Percentiles rank a stretch among this genome's conserved stretches.
phyloP scores from a whole-genome alignment of 768 basidiomycete genomes.

The Scleroderma citrinum region DNA sequence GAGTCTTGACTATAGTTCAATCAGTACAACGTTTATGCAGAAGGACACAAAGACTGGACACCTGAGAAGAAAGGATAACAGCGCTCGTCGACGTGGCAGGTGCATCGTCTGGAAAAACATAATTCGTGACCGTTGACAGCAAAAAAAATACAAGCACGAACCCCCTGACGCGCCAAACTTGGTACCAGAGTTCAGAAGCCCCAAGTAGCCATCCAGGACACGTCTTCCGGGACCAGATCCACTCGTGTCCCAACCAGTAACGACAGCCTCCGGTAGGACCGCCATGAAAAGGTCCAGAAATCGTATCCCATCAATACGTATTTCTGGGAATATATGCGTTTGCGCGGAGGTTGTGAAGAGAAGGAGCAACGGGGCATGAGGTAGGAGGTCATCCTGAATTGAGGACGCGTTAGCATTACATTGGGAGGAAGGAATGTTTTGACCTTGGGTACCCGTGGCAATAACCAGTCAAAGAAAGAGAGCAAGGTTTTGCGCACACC shows the following conservation, averaged over 20 bases:
- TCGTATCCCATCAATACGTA: constrained; percentile 83
- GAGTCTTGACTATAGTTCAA: constrained; percentile 58
- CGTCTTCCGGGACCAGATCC: constrained; percentile 50
- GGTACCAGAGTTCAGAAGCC: constrained; percentile 67
- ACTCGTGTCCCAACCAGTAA: constrained; percentile 60
- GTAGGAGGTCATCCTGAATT: constrained; percentile 57
- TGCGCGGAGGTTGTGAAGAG: constrained; percentile 88
- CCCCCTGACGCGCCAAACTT: constrained; percentile 55
- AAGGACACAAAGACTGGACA: constrained; percentile 23
- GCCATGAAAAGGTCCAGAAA: constrained; percentile 73
- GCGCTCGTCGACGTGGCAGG: constrained; percentile 57
- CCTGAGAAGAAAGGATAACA: constrained; percentile 58
- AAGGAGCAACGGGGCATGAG: constrained; percentile 70
- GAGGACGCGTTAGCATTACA: constrained; percentile 4
- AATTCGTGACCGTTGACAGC: background rate
- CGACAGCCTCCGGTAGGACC: constrained; percentile 58
- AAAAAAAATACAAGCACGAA: constrained; percentile 17
- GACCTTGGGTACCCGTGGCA: constrained; percentile 59
- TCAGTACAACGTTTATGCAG: constrained; percentile 3
- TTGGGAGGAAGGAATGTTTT: constrained; percentile 9
- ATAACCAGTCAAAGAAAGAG: constrained; percentile 65
- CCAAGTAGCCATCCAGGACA: constrained; percentile 73
- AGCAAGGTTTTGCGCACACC: constrained; percentile 70
- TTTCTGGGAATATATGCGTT: constrained; percentile 93
- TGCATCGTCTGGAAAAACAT: constrained; percentile 16